Base-by-base conservation (phyloP, 1,284 basidiomycete genomes). In the Puccinia polysora region DNA sequence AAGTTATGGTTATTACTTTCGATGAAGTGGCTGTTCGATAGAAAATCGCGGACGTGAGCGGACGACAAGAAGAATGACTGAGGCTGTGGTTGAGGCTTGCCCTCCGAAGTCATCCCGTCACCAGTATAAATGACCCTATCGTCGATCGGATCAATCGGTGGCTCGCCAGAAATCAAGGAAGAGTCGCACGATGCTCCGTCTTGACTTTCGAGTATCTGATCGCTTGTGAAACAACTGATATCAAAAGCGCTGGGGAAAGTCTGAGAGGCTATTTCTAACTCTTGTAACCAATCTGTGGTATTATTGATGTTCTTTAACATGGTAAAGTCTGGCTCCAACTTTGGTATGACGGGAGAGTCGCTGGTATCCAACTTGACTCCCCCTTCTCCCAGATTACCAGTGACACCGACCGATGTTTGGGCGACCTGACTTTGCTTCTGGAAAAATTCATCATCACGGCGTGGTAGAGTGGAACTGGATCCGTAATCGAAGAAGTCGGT, bases 181-280 rank as follows among this genome's bases (percentile, higher is more conserved):
- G 64, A 65, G 34, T 18, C 49, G 28, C 34, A 43, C n/a, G 64
- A 65, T 36, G 47, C 64, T 36, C 36, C 64, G 2, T 55, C 50
- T 36, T 49, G 49, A 50, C 60, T 63, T 36, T 50, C 43, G 14
- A 63, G 36, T 5, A 20, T 32, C 45, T 63, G 34, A n/a, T 30
- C 45, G 23, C 53, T 53, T 20, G 34, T n/a, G 23, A 53, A 65
- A 4, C 34, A 47, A 34, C 40, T 60, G n/a, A 62, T 32, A 43
- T 63, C 69, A 47, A 71, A 71, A 10, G 49, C 69, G 40, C 28
- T 34, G n/a, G 69, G 69, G 52, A 62, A 71, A 28, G 69, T 30
- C 20, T 63, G 58, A 28, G 58, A 45, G 23, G 38, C 69, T 8
- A 53, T 34, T 34, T 63, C 50, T 28, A 71, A 60, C 14, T 63